phyloP scores from a whole-genome alignment of 139 green algal species.

The Tetradesmus lagerheimii region DNA sequence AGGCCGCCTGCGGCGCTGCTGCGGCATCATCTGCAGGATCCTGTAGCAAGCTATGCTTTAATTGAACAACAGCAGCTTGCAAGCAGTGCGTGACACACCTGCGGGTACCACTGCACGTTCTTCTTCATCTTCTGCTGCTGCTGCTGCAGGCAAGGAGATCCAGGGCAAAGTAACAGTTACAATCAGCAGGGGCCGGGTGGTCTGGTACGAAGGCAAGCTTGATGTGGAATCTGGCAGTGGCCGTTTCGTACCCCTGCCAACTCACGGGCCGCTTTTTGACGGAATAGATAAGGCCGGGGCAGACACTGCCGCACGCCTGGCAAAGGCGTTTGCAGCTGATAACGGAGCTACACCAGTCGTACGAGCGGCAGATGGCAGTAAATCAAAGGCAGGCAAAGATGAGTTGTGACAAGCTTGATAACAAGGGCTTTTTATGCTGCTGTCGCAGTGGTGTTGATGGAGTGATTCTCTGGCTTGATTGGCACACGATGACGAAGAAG shows the following conservation, averaged over 20 bases:
- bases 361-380: background rate
- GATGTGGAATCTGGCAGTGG: conserved; percentile 73
- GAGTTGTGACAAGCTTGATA: background rate
- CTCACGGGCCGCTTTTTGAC: conserved; percentile 73
- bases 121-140: conserved; percentile 5
- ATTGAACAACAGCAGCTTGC: no score
- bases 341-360: conserved; percentile 11
- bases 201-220: conserved; percentile 89
- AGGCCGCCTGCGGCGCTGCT: no score
- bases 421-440: no score
- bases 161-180: conserved; percentile 84
- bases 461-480: no score
- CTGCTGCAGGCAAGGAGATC: conserved; percentile 42
- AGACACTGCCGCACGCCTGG: background rate
- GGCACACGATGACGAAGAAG: no score
- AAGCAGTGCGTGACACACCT: background rate
- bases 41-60: no score
- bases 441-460: no score
- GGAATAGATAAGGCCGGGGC: conserved; percentile 54
- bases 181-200: conserved; percentile 89
- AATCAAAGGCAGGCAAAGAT: background rate
- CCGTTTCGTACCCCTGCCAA: conserved; percentile 72
- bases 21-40: no score
- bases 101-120: background rate
- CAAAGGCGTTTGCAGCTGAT: conserved; percentile 2